Evolutionary conservation across 371 early-diverging fungal genomes (phyloP), one percentile per base, ranked within the genome.

Genomic region (Mucor lusitanicus): DNA sequence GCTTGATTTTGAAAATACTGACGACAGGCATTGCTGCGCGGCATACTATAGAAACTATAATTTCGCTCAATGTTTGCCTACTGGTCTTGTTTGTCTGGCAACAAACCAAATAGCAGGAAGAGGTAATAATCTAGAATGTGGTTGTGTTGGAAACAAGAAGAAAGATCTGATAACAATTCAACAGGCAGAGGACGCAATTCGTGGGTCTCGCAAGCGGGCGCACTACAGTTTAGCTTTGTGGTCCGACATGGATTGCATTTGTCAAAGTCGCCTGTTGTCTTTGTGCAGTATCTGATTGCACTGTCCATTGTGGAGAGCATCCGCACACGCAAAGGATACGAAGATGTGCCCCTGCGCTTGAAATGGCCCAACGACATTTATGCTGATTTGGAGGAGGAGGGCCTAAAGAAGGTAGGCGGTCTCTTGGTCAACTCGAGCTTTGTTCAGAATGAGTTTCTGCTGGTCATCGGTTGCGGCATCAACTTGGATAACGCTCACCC

Each of bases 301-400:
- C 71, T 97, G 46, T 91, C 97, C 1, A 86, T 94, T 0, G 91
- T 94, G 0, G 91, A 94, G 69, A 90, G 92, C 12, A 77, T 97
- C 19, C 78, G 87, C 23, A 60, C 80, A 0, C 77, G 78, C 53
- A 81, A 85, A 1, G 94, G 93, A 3, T 94, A 91, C 70, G 89
- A 88, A 73, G 72, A 88, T 12, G 65, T 96, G 8, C 92, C 93
- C 0, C 71, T 97, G 59, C 83, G 85, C 30, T 71, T 97, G 42
- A 97, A 97, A 75, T 97, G 97, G 97, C 97, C 97, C 23, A 97
- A 97, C 67, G 97, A 97, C 68, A 83, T 97, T 21, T 96, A 97
- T 74, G 89, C 84, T 0, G 74, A 85, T 63, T 62, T 78, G 2
- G 54, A 46, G 0, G 28, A 65, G 9, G 67, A 63, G 42, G 46